Base-by-base conservation (phyloP, 371 early-diverging fungal genomes). In the Blyttiomyces sp. region DNA sequence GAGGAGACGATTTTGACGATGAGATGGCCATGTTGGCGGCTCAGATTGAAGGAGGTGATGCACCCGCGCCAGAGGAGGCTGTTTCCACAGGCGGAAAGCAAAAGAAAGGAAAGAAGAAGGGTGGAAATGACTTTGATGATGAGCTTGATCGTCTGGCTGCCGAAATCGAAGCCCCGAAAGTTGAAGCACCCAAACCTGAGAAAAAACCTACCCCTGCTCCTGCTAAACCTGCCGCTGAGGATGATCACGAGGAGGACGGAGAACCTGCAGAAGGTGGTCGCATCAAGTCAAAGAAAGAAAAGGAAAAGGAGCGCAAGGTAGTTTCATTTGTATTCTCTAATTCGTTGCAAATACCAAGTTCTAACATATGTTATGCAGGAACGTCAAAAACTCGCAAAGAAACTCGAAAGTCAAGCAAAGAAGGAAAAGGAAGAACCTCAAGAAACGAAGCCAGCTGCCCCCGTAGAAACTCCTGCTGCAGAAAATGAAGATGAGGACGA, bases 201-300 rank as follows among this genome's bases (percentile, higher is more conserved):
- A n/a, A n/a, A n/a, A n/a, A n/a, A n/a, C 5, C 39, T 1, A 24
- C 58, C 5, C 42, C 45, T 24, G 51, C 57, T 51, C 50, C 21
- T 31, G 53, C 54, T 7, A 21, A 46, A 46, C 39, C n/a, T n/a
- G 39, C 11, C 9, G 49, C 19, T 36, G 62, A 48, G 7, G 62
- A 39, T 13, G 39, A 11, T n/a, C n/a, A n/a, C n/a, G n/a, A n/a
- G n/a, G 60, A 34, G 16, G 72, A 63, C 11, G 65, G 36, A 1
- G 57, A 33, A 11, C 72, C 62, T 24, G 63, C 45, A 16, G 66
- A 39, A 19, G 70, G 51, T 4, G 31, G 59, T 39, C 35, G 66
- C 16, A 69, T 76, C 30, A 80, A 82, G 53, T 68, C 77, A 28
- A 81, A 83, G 49, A 77, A 77, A 56, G 81, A 81, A 57, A 81